Evolutionary conservation across 192 early-diverging fungal genomes (phyloP).

Genomic region (Entomortierella chlamydospora): DNA sequence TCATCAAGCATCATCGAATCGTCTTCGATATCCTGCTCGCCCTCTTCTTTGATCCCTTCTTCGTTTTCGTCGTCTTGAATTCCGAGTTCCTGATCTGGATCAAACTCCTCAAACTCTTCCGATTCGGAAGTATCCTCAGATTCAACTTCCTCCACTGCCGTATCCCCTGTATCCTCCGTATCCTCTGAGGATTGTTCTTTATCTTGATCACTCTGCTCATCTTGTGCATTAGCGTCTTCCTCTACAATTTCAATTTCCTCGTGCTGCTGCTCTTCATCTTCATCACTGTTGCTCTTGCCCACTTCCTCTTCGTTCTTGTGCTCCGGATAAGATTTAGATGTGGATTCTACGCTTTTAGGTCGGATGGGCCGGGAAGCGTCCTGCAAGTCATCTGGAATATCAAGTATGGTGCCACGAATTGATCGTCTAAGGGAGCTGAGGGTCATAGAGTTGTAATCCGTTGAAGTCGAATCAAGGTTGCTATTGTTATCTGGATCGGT

Average conservation of each 20-base stretch:
- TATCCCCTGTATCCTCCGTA: no score
- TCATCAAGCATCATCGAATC: neutral
- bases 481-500: conserved; percentile 41
- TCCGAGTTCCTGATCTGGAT: neutral
- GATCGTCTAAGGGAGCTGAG: conserved; percentile 2
- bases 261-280: neutral
- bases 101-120: neutral
- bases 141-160: neutral
- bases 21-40: no score
- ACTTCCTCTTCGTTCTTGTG: neutral
- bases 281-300: neutral
- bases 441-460: conserved; percentile 7
- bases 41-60: neutral
- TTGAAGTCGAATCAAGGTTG: neutral
- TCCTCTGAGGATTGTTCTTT: no score
- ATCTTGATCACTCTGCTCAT: neutral
- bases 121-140: neutral
- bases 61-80: neutral
- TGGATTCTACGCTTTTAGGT: neutral
- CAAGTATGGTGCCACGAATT: conserved; percentile 23
- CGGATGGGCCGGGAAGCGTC: conserved; percentile 26
- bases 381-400: conserved; percentile 19
- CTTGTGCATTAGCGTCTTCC: neutral
- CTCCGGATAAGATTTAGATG: neutral
- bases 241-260: neutral